Percentiles rank a stretch among this genome's conserved stretches.
phyloP scores from a whole-genome alignment of 1,284 basidiomycete genomes.

The Thecaphora frezii region DNA sequence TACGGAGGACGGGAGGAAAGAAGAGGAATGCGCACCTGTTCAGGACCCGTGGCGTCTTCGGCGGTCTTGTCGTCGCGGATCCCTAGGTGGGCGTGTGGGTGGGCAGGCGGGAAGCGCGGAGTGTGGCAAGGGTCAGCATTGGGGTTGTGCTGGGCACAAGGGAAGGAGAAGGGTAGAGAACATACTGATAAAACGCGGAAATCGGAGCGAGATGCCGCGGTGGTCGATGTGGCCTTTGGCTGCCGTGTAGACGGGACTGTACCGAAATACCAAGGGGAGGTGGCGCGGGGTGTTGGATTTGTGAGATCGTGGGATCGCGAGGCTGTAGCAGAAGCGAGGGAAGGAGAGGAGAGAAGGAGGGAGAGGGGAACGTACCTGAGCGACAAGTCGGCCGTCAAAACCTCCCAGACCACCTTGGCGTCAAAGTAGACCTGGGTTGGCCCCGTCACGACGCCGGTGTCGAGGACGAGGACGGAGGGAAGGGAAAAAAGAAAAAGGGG shows the following conservation, averaged over 20 bases:
- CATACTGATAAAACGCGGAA: slow-evolving; percentile 83
- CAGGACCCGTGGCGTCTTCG: slow-evolving; percentile 87
- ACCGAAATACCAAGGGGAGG: too few relatives aligned
- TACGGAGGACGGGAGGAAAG: slow-evolving; percentile 17
- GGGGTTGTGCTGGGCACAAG: too few relatives aligned
- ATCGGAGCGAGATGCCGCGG: slow-evolving; percentile 81
- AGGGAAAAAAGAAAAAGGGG: too few relatives aligned
- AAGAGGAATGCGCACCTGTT: slow-evolving; percentile 68
- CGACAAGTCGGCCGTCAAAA: slow-evolving; percentile 92
- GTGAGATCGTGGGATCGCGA: too few relatives aligned
- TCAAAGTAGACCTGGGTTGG: slow-evolving; percentile 45
- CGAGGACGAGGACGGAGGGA: too few relatives aligned
- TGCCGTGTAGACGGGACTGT: slow-evolving; percentile 91
- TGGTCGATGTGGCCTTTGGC: slow-evolving; percentile 71
- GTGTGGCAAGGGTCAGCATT: not conserved
- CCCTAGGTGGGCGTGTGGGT: not conserved
- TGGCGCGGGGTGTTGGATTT: too few relatives aligned
- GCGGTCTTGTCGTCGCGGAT: slow-evolving; percentile 88
- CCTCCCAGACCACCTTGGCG: slow-evolving; percentile 82
- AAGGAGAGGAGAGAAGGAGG: not conserved
- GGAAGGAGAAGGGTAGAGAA: not conserved
- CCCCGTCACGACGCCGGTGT: too few relatives aligned
- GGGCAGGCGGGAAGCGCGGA: slow-evolving; percentile 6
- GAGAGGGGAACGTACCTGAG: slow-evolving; percentile 58
- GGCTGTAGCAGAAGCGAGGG: too few relatives aligned